A percentile compares a stretch with the other conserved stretches of the same genome.
phyloP scores from a whole-genome alignment of 2,329 filamentous ascomycete genomes.

The Fusarium guadeloupense region DNA sequence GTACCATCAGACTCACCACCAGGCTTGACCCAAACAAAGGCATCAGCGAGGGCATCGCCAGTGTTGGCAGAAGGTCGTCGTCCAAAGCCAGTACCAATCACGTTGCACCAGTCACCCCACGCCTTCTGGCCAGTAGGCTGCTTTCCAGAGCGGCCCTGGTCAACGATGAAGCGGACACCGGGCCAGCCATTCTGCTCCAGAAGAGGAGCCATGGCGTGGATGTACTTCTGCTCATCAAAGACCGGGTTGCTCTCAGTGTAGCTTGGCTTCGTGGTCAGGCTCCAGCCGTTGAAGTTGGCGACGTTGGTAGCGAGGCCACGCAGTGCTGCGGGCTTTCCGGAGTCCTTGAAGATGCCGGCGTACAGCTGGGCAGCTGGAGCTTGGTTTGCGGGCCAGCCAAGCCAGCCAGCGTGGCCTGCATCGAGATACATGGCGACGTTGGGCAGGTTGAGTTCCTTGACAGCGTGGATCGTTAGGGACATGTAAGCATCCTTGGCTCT shows the following conservation, averaged over 20 bases:
- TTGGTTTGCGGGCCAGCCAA: conserved; percentile 66
- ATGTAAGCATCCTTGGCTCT: conserved; percentile 59
- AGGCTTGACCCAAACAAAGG: conserved; percentile 77
- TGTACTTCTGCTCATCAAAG: conserved; percentile 67
- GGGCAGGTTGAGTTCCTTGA: conserved; percentile 61
- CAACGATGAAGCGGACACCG: conserved; percentile 58
- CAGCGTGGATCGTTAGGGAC: conserved; percentile 60
- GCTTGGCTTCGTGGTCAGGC: conserved; percentile 51
- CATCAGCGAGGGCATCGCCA: conserved; percentile 66
- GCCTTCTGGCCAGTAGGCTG: conserved; percentile 68
- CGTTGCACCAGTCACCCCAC: conserved; percentile 77
- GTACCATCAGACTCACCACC: conserved; percentile 67
- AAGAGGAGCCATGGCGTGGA: conserved; percentile 70
- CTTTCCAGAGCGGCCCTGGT: conserved; percentile 62
- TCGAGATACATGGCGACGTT: conserved; percentile 68
- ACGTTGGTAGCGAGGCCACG: conserved; percentile 67
- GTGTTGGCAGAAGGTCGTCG: conserved; percentile 70
- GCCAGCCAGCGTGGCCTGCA: conserved; percentile 67
- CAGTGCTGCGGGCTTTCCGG: conserved; percentile 59
- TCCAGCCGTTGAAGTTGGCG: conserved; percentile 66
- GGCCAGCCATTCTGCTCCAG: conserved; percentile 59
- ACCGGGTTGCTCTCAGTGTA: conserved; percentile 59
- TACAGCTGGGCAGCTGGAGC: conserved; percentile 58
- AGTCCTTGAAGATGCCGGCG: conserved; percentile 59
- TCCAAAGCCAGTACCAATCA: conserved; percentile 70